Base-by-base conservation (phyloP, 768 basidiomycete species). In the Termitomyces sp. region DNA sequence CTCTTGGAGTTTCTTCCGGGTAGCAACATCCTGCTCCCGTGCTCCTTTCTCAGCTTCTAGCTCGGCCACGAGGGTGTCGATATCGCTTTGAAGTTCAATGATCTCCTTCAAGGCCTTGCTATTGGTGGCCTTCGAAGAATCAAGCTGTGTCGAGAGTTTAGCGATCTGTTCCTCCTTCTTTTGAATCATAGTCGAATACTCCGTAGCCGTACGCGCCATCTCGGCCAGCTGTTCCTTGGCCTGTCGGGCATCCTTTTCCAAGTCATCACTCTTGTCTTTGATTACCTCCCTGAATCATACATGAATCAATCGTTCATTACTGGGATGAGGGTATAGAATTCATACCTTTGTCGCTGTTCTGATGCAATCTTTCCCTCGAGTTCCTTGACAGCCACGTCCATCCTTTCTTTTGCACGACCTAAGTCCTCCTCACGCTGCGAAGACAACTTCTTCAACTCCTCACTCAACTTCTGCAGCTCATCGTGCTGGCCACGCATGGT, bases 351-450 rank as follows among this genome's bases (percentile, higher is more conserved):
- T 47, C 79, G 81, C 54, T 72, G 66, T 64, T 94, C 93, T 0
- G 73, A 65, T n/a, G 74, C 74, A 30, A 95, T 71, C 66, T 90
- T 90, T 6, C 75, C 76, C 65, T 91, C 87, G 50, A 94, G 68
- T 23, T 94, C 91, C 31, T 78, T 77, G 14, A 85, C 70, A 15
- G 79, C 71, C 15, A 71, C 54, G 48, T 94, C 91, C 66, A 84
- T 81, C 47, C 91, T 80, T 60, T 94, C 90, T 69, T 86, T 92
- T 0, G 85, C 73, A 47, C 91, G 78, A 12, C 73, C 64, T 53
- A 93, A 70, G 60, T 94, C 91, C 64, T 95, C 89, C 58, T 93
- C 89, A n/a, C 87, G 85, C 60, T 90, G 83, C 28, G 77, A 63
- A 3, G 88, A 79, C 49, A 88, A 72, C 56, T 80, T 83, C 67